Evolutionary conservation across 108 stramenopile species (phyloP), one percentile per base, ranked within the genome.

Genomic region (Pseudonitzschia pungens): DNA sequence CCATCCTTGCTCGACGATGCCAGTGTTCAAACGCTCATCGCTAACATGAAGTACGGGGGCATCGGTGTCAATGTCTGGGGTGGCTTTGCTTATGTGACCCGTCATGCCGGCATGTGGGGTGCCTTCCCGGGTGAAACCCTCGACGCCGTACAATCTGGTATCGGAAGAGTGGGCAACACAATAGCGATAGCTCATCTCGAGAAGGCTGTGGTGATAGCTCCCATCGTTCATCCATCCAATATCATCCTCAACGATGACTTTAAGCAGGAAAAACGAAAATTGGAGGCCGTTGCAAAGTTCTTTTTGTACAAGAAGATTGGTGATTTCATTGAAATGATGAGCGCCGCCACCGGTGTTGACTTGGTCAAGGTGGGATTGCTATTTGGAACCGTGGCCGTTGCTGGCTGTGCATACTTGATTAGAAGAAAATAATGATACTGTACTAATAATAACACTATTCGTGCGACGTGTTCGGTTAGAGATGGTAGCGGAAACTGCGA

Each of bases 121-220:
- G 73, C 64, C 18, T 73, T 65, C 65, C 64, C 73, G 8, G 73
- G 73, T 27, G 73, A 73, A 65, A 52, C 73, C n/a, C 43, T 54
- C 4, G 73, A 63, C 51, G 57, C 56, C 42, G 73, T 73, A 5
- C 24, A 73, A 28, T 58, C 56, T 54, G 73, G 73, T 40, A 73
- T 73, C 24, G 73, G 73, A 7, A 36, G 21, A 44, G 40, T 75
- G 26, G 36, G 56, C 43, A 75, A 75, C 40, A 15, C 56, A 9
- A 24, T 59, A 18, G 56, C 44, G 24, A 27, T 75, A 44, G 24
- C 74, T 26, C 31, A 68, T 56, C 11, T 69, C 27, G 50, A 75
- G 40, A 75, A 75, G 56, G 58, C 11, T 45, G 74, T 75, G n/a
- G 4, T 68, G 1, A 31, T 43, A 12, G 16, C 27, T 14, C 67